Conservation (phyloP, 306 rosid genomes). For the Citrullus amarus region DNA sequence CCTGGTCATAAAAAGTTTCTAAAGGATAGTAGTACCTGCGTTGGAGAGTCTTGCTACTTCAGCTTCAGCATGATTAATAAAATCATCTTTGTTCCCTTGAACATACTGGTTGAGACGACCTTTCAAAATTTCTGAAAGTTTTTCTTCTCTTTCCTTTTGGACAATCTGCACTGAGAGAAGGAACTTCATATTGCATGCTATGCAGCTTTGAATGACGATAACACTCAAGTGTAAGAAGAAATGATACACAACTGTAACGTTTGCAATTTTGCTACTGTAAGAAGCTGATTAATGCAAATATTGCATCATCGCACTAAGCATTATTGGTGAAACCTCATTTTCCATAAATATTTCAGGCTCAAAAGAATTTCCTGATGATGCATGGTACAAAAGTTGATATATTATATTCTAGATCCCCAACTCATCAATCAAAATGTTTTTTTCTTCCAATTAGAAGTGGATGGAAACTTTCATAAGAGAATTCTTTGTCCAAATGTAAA, state of each 20-base stretch:
- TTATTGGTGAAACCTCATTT: neutral
- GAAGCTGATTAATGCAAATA: neutral
- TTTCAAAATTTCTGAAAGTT: constrained; percentile 61
- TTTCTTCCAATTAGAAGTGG: neutral
- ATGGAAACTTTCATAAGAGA: neutral
- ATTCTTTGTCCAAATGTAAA: neutral
- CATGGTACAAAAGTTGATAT: too few relatives aligned
- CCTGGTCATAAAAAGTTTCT: neutral
- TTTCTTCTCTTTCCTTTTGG: constrained; percentile 94
- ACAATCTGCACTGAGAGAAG: constrained; percentile 46
- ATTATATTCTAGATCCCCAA: too few relatives aligned
- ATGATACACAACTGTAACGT: neutral
- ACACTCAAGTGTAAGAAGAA: neutral
- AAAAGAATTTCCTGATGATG: neutral
- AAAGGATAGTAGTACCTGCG: constrained; percentile 47
- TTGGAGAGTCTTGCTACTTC: constrained; percentile 79
- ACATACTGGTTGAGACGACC: constrained; percentile 66
- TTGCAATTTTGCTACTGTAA: neutral
- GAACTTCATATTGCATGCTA: constrained; percentile 16
- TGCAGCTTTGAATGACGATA: constrained; percentile 8
- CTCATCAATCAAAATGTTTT: too few relatives aligned
- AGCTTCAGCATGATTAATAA: constrained; percentile 55
- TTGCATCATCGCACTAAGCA: neutral
- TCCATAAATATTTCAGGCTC: neutral
- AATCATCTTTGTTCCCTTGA: constrained; percentile 71